phyloP scores from a whole-genome alignment of 305 asterid genomes.

The Fraxinus floribunda region DNA sequence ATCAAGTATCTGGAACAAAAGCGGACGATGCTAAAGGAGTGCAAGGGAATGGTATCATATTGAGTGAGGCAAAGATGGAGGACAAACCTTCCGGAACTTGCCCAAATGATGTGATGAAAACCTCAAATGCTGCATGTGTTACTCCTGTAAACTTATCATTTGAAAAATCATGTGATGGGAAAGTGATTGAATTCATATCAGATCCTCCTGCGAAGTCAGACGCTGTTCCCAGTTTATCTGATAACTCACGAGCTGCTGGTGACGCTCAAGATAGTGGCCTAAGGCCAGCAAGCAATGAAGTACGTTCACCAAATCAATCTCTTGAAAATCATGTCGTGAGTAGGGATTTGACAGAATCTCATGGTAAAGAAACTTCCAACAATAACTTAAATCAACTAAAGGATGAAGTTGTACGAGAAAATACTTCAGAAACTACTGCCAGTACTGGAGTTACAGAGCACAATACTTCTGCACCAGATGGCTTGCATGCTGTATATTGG shows the following conservation, averaged over 20 bases:
- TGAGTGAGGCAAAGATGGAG: conserved; percentile 39
- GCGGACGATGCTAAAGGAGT: conserved; percentile 34
- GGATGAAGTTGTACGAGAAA: conserved; percentile 36
- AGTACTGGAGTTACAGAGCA: conserved; percentile 36
- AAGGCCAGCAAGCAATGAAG: conserved; percentile 27
- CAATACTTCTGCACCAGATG: conserved; percentile 36
- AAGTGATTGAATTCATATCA: conserved; percentile 36
- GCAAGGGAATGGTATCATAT: conserved; percentile 39
- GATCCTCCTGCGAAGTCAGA: conserved; percentile 30
- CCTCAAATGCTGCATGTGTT: conserved; percentile 34
- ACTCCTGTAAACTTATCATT: conserved; percentile 37
- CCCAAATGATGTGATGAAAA: conserved; percentile 36
- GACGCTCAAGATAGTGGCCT: conserved; percentile 28
- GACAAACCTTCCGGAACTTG: conserved; percentile 37
- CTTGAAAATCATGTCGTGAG: conserved; percentile 30
- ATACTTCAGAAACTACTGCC: conserved; percentile 41
- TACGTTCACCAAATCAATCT: conserved; percentile 38
- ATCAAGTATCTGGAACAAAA: conserved; percentile 39
- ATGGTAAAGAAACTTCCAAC: conserved; percentile 37
- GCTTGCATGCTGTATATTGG: conserved; percentile 59
- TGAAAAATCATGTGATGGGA: conserved; percentile 34
- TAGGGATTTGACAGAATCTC: conserved; percentile 39
- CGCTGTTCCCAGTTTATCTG: conserved; percentile 32
- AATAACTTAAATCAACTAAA: conserved; percentile 33
- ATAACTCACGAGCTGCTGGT: conserved; percentile 29